Percentiles rank a stretch among this genome's conserved stretches.
Conservation (phyloP, 2,329 filamentous ascomycete genomes). For the Thielaviopsis euricoi region DNA sequence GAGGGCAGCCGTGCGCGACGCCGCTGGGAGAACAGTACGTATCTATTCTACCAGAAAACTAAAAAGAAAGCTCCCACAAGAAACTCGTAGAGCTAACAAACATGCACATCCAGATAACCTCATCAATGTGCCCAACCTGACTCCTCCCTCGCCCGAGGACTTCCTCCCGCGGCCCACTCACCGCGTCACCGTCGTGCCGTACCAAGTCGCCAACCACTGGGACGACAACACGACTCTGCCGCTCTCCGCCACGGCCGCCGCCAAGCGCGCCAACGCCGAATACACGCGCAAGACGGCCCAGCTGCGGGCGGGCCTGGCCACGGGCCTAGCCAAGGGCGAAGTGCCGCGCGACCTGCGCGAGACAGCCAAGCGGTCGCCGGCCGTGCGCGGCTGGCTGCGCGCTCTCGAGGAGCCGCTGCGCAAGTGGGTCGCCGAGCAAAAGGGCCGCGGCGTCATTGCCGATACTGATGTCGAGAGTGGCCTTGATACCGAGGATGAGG, state of each 20-base stretch:
- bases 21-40: constrained; percentile 84
- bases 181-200: constrained; percentile 62
- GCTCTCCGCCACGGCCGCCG: constrained; percentile 31
- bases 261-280: constrained; percentile 26
- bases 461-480: constrained; percentile 15
- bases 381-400: constrained; percentile 64
- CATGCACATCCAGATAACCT: constrained; percentile 49
- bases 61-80: too few relatives aligned
- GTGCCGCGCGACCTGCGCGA: constrained; percentile 69
- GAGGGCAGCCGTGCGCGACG: constrained; percentile 75
- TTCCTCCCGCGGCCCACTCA: constrained; percentile 74
- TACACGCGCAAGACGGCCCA: constrained; percentile 30
- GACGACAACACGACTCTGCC: constrained; percentile 31
- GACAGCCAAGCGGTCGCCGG: constrained; percentile 64
- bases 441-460: constrained; percentile 13
- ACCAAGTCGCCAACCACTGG: constrained; percentile 79
- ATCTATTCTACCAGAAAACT: too few relatives aligned
- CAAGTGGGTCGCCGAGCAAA: constrained; percentile 47
- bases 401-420: constrained; percentile 75
- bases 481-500: constrained; percentile 57
- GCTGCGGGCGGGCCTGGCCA: constrained; percentile 24
- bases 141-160: constrained; percentile 67
- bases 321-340: constrained; percentile 30
- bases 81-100: too few relatives aligned
- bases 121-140: constrained; percentile 68